Percentiles rank a stretch among this genome's conserved stretches.
These are phyloP conservation scores for Xanthoconium purpureum DNA, from an alignment of 768 basidiomycete genomes.

Conservation along the genomic window DNA sequence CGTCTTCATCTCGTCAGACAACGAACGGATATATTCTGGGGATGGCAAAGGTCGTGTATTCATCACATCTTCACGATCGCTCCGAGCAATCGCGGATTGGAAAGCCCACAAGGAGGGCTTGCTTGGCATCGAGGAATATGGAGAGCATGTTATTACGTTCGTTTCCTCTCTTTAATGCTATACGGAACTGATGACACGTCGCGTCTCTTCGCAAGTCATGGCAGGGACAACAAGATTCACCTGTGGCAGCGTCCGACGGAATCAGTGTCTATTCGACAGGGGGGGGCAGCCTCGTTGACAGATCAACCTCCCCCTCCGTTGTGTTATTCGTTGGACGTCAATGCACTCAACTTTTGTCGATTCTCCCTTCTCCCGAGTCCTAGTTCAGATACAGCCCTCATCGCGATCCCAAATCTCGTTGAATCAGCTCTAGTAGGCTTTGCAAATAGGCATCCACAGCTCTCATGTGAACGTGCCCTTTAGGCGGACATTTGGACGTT, in stretches of 20 bases:
- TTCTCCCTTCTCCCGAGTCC: constrained; percentile 61
- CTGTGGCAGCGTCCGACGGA: constrained; percentile 61
- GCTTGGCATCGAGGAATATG: constrained; percentile 78
- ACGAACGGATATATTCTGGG: constrained; percentile 82
- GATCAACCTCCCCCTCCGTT: constrained; percentile 50
- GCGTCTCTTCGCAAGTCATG: constrained; percentile 45
- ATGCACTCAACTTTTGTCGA: constrained; percentile 91
- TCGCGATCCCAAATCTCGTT: constrained; percentile 85
- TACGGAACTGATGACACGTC: not conserved
- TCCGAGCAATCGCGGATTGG: constrained; percentile 77
- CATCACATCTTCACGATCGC: constrained; percentile 68
- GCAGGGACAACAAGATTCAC: constrained; percentile 82
- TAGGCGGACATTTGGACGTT: constrained; percentile 89
- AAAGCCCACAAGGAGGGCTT: constrained; percentile 74
- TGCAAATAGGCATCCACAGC: not conserved
- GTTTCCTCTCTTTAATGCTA: constrained; percentile 27
- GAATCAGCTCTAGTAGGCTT: constrained; percentile 75
- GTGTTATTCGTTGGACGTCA: constrained; percentile 77
- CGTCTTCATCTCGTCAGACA: constrained; percentile 64
- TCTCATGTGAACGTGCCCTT: not conserved
- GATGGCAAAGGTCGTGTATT: constrained; percentile 78
- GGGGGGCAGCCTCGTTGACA: constrained; percentile 53
- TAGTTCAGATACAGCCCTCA: constrained; percentile 39
- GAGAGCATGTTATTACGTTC: constrained; percentile 69
- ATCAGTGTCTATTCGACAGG: constrained; percentile 45